Evolutionary conservation across 225 moss, liverwort and hornwort genomes (phyloP), one percentile per base, ranked within the genome.

Genomic region (Lunularia cruciata): DNA sequence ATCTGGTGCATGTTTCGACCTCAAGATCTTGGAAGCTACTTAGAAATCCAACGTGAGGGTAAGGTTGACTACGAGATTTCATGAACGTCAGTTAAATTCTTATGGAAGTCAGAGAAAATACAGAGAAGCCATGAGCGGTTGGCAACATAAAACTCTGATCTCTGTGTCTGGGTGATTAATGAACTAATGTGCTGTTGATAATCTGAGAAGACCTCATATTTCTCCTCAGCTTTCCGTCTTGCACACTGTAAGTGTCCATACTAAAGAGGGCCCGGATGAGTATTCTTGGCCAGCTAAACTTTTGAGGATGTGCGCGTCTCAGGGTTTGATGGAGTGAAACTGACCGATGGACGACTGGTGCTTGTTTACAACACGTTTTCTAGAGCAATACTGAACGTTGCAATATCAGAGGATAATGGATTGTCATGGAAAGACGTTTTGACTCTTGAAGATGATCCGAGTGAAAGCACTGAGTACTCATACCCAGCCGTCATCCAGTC

Each of bases 251-350:
- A 19, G 15, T 53, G 52, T 53, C 7, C 14, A n/a, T 53, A 7
- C 14, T 4, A 9, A 53, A 47, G 16, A 47, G 47, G 15, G 16
- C 15, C 3, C 47, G 15, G 47, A 47, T 7, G 8, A 47, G 3
- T 47, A 15, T 47, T 7, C n/a, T 16, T 3, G 15, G 47, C n/a
- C n/a, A n/a, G n/a, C n/a, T n/a, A n/a, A n/a, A n/a, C n/a, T n/a
- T 47, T 47, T 19, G 47, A 18, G 48, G n/a, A 22, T 22, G 19
- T 48, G 22, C 22, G 48, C 6, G 48, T 5, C 9, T 53, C 69
- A 89, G 86, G 95, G 62, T 89, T 96, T 76, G 95, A 89, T 65
- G 90, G 92, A 31, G 90, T 96, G 57, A 92, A 85, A 79, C 75
- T 92, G 23, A 71, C 54, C 23, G 90, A 96, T 73, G 92, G 88